These are phyloP conservation scores for Diaporthe sp. DNA, from an alignment of 2,329 filamentous ascomycete species.

Conservation along the genomic window DNA sequence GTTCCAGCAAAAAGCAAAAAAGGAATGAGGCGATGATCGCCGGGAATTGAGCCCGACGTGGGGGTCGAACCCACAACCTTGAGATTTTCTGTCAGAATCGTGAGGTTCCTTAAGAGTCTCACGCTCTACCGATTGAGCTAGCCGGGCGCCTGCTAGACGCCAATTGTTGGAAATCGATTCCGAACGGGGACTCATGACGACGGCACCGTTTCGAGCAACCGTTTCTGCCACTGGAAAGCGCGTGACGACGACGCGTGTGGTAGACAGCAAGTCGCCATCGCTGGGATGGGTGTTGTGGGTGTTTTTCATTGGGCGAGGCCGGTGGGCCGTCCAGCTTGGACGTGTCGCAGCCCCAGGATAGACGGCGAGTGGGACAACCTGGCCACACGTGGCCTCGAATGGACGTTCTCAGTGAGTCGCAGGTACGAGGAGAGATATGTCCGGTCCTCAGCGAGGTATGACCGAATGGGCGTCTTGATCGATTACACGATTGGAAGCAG, in stretches of 20 bases:
- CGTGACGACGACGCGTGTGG: background rate
- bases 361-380: background rate
- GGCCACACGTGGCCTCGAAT: background rate
- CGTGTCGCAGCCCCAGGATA: background rate
- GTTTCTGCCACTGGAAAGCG: background rate
- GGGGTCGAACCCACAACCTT: constrained; percentile 41
- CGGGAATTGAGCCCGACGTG: constrained; percentile 9
- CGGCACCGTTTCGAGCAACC: background rate
- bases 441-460: background rate
- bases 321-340: background rate
- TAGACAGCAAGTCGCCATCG: background rate
- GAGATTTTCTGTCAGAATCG: constrained; percentile 19
- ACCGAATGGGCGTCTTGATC: background rate
- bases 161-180: background rate
- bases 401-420: background rate
- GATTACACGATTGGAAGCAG: background rate
- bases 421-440: too few relatives aligned
- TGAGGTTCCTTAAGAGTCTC: constrained; percentile 68
- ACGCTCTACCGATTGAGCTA: constrained; percentile 82
- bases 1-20: background rate
- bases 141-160: constrained; percentile 56
- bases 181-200: background rate
- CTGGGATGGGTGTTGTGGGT: background rate
- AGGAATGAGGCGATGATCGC: constrained; percentile 11
- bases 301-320: background rate